Conservation (phyloP, 345 rosid species). For the Lumnitzera littorea region DNA sequence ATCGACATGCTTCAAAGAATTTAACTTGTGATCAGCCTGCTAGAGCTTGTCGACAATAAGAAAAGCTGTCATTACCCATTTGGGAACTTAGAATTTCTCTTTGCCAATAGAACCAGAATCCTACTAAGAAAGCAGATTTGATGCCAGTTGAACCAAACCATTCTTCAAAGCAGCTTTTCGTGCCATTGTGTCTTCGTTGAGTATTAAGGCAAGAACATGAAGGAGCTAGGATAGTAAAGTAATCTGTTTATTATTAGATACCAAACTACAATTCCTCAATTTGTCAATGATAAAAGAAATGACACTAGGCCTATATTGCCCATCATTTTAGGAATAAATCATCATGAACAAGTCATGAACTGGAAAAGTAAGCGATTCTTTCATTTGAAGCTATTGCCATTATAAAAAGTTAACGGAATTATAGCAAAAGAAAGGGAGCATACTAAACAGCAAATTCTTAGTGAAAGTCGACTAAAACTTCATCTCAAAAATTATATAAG, state of each 20-base stretch:
- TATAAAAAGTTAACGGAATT: too few relatives aligned
- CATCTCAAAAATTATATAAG: too few relatives aligned
- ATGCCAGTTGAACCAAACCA: too few relatives aligned
- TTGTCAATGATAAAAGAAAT: conserved; percentile 64
- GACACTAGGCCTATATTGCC: conserved; percentile 77
- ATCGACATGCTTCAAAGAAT: conserved; percentile 41
- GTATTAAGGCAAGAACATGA: too few relatives aligned
- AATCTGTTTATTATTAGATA: conserved; percentile 44
- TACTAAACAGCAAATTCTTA: too few relatives aligned
- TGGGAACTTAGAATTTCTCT: conserved; percentile 60
- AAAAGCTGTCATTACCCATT: conserved; percentile 94
- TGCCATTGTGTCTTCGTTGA: too few relatives aligned
- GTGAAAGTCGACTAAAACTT: too few relatives aligned
- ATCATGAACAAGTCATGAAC: conserved; percentile 79
- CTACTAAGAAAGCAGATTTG: conserved; percentile 81
- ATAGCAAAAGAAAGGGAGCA: too few relatives aligned
- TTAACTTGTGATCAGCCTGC: conserved; percentile 77
- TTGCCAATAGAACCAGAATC: conserved; percentile 40
- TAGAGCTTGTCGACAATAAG: conserved; percentile 84
- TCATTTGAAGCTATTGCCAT: conserved; percentile 88
- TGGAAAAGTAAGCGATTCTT: conserved; percentile 83
- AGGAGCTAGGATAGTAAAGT: conserved; percentile 54
- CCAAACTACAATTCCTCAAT: conserved; percentile 49
- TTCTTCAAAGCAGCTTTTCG: too few relatives aligned
- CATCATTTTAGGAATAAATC: conserved; percentile 81